Conservation (phyloP, 352 stramenopile genomes). For the Halophytophthora polymorphica region DNA sequence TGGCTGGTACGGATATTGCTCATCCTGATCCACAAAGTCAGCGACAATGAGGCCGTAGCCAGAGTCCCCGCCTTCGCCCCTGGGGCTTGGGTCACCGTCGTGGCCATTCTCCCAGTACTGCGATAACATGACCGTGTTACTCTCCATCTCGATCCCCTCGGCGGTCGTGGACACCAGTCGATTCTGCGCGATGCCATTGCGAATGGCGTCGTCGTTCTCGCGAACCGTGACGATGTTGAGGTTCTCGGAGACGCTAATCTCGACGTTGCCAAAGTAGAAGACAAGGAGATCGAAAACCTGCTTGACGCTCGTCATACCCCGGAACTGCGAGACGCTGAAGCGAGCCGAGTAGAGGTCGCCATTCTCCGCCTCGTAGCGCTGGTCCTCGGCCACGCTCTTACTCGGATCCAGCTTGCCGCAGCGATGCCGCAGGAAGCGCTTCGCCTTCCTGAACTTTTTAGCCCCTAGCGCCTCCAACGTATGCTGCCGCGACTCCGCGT, state of each 20-base stretch:
- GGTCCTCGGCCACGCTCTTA: conserved; percentile 21
- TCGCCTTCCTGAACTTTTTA: conserved; percentile 18
- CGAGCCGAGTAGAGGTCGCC: conserved; percentile 3
- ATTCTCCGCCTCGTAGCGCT: conserved; percentile 5
- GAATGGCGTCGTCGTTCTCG: conserved; percentile 29
- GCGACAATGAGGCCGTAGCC: conserved; percentile 16
- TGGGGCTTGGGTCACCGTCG: too few relatives aligned
- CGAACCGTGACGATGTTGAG: conserved; percentile 37
- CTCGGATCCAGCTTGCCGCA: conserved; percentile 22
- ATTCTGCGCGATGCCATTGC: conserved; percentile 21
- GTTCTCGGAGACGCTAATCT: conserved; percentile 41
- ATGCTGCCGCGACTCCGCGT: conserved; percentile 10
- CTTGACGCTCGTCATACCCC: conserved; percentile 17
- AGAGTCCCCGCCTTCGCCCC: too few relatives aligned
- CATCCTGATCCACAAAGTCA: conserved; percentile 31
- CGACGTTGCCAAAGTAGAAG: conserved; percentile 34
- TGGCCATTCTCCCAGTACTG: conserved; percentile 22
- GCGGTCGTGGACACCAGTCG: conserved; percentile 34
- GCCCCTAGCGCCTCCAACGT: conserved; percentile 18
- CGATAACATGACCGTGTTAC: conserved; percentile 37
- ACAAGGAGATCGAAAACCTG: conserved; percentile 37
- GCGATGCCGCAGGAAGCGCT: conserved; percentile 16
- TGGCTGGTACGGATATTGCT: conserved; percentile 22
- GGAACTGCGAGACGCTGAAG: conserved; percentile 24
- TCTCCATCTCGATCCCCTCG: conserved; percentile 29